Evolutionary conservation across 2,329 filamentous ascomycete species (phyloP), one percentile per base, ranked within the genome.

Genomic region (Aspergillus transmontanensis): DNA sequence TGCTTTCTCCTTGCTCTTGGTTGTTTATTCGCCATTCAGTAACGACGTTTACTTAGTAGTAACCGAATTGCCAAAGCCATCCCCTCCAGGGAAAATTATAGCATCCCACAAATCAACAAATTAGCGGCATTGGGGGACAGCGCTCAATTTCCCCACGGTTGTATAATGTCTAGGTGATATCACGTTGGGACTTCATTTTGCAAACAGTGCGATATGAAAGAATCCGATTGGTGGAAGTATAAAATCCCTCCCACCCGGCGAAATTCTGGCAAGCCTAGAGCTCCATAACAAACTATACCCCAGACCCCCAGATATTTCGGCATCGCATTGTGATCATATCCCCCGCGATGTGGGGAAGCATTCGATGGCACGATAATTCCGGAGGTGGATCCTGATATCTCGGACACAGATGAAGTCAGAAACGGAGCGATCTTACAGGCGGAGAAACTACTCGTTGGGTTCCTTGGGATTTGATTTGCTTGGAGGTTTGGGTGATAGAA

Each of bases 211-310:
- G 50, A 16, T 5, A 11, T 53, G 51, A 36, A 14, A n/a, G 28
- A 28, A 36, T 50, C 48, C 61, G 63, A 70, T 70, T 69, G 68
- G 68, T 70, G 68, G 68, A 70, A 67, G 57, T 60, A 68, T 60
- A 58, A 30, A 28, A 19, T 51, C 21, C 9, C 32, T 36, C 30
- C 26, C 36, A 23, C 43, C 48, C 50, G 60, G 53, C 43, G 59
- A 57, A 57, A 32, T 63, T 57, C 64, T 63, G 51, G 19, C 51
- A 3, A 36, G 19, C 1, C 21, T 19, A 23, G 16, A n/a, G 28
- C 51, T 30, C 28, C 30, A 53, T 28, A n/a, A 14, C 7, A 32
- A 32, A 32, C 32, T 36, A 36, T 54, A 54, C 51, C 51, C 51
- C 51, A 23, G 30, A 66, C 43, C 61, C 54, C 54, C 32, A 48